These are phyloP conservation scores for Rubia peregrina DNA, from an alignment of 305 asterid genomes.

Conservation along the genomic window DNA sequence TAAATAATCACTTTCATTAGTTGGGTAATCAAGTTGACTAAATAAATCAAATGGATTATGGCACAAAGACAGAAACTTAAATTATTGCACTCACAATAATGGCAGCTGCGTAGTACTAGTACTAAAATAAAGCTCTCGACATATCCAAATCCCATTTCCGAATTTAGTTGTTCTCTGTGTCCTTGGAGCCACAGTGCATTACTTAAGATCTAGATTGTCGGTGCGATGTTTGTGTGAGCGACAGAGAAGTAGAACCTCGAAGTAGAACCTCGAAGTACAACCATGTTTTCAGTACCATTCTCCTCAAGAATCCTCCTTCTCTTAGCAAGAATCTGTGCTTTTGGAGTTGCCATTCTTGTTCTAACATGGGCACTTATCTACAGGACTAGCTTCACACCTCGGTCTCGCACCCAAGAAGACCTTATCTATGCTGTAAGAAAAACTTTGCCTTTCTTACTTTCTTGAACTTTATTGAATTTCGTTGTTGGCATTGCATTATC, in stretches of 20 bases:
- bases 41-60: not conserved
- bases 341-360: slow-evolving; percentile 59
- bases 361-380: slow-evolving; percentile 58
- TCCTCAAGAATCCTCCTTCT: slow-evolving; percentile 32
- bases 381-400: slow-evolving; percentile 59
- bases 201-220: not conserved
- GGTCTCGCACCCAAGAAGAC: slow-evolving; percentile 40
- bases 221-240: slow-evolving; percentile 3
- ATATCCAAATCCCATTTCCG: not conserved
- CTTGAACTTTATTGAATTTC: slow-evolving; percentile 4
- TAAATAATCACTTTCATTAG: not conserved
- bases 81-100: not conserved
- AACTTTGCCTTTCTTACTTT: not conserved
- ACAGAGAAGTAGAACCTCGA: not conserved
- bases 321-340: slow-evolving; percentile 61
- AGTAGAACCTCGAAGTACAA: not conserved
- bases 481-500: not conserved
- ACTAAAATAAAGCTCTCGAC: not conserved
- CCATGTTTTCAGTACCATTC: slow-evolving; percentile 34
- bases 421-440: slow-evolving; percentile 55
- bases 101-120: not conserved
- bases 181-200: not conserved
- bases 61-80: not conserved
- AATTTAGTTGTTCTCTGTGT: not conserved
- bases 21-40: not conserved